Evolutionary conservation across 179 eudicot species (phyloP), one percentile per base, ranked within the genome.

Genomic region (Beta corolliflora): DNA sequence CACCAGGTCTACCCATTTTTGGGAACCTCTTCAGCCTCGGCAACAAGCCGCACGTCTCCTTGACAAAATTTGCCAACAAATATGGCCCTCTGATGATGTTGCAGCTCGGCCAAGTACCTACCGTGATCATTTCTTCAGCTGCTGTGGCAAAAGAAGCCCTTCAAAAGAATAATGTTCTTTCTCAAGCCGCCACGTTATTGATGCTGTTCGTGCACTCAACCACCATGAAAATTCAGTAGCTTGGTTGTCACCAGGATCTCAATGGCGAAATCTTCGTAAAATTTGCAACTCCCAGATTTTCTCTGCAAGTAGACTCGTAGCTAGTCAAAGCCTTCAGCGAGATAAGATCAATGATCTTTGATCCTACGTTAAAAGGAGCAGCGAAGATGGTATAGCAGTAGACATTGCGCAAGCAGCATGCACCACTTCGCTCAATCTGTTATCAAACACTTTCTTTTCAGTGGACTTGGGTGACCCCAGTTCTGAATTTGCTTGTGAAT

Each of bases 11-110:
- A 55, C 87, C 84, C 21, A 73, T 84, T 12, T 64, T 84, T 4
- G 84, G 84, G 23, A 81, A 84, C 61, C 82, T 84, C 54, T 84
- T 84, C 19, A 80, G 81, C 79, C 81, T 84, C 5, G 86, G 83
- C 19, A 61, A 18, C 70, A 80, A 83, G 53, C 83, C 83, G 16
- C 86, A 84, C 46, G 15, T 59, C 76, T 84, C 84, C 50, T 71
- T 84, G 55, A 41, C 76, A 9, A 13, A 84, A 73, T 71, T 81
- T 46, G 84, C 86, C 73, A 84, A 50, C 21, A 80, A 8, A 0
- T 77, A 53, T 25, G 86, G 86, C 23, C 80, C 86, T 29, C 73
- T 83, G 14, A 75, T 83, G 63, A 58, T 18, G 23, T 72, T 75
- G 36, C 76, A 79, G 9, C 80, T 79, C 1, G 85, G 80, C 12